Conservation (phyloP, 345 rosid genomes). For the Aethionema arabicum region DNA sequence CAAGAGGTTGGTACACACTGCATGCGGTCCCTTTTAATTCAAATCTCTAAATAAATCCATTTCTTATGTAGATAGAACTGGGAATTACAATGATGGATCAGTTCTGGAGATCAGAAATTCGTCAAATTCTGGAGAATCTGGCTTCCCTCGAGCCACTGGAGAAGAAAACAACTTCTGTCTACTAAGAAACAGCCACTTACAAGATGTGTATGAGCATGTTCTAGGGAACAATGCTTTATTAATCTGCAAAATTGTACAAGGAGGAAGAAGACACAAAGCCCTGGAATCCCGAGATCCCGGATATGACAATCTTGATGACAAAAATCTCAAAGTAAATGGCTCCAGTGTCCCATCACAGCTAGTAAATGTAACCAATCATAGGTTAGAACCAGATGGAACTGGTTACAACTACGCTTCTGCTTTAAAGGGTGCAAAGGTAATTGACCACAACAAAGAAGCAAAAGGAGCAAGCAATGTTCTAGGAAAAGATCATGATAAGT, state of each 20-base stretch:
- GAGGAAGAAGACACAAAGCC: slow-evolving; percentile 33
- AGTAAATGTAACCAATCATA: slow-evolving; percentile 67
- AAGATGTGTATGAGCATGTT: slow-evolving; percentile 49
- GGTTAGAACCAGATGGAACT: slow-evolving; percentile 81
- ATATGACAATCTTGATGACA: slow-evolving; percentile 63
- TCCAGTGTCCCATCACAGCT: slow-evolving; percentile 41
- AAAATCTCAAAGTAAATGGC: slow-evolving; percentile 48
- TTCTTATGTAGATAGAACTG: slow-evolving; percentile 26
- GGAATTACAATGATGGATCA: slow-evolving; percentile 36
- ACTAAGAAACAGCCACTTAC: slow-evolving; percentile 39
- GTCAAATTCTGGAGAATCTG: slow-evolving; percentile 35
- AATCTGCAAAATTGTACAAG: slow-evolving; percentile 42
- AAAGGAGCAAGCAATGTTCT: slow-evolving; percentile 88
- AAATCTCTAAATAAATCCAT: slow-evolving; percentile 1
- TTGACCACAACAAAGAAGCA: slow-evolving; percentile 82
- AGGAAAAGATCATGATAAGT: slow-evolving; percentile 78
- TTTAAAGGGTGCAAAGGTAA: slow-evolving; percentile 81
- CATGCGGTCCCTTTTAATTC: slow-evolving; percentile 1
- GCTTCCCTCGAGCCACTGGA: slow-evolving; percentile 34
- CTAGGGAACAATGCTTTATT: slow-evolving; percentile 46
- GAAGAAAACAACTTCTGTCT: slow-evolving; percentile 41
- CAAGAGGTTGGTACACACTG: background rate
- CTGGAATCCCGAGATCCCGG: slow-evolving; percentile 39
- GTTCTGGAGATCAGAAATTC: slow-evolving; percentile 42
- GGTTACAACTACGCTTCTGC: slow-evolving; percentile 88